Evolutionary conservation across 2,329 filamentous ascomycete species (phyloP).

Genomic region (Penicillium decumbens): DNA sequence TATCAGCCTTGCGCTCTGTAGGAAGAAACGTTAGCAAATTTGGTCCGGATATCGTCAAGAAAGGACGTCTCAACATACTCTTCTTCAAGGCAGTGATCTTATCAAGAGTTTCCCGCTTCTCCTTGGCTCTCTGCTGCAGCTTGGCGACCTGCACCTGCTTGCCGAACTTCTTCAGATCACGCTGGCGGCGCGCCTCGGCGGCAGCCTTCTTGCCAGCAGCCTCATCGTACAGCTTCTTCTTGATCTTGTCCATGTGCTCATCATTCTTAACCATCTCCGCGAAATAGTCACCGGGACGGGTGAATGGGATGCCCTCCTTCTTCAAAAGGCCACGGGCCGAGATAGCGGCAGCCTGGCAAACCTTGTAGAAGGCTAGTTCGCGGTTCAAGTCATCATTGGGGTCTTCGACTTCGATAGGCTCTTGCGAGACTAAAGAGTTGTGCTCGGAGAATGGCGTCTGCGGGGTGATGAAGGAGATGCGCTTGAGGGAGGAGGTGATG

Average conservation of each 20-base stretch:
- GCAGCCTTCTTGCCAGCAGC: conserved; percentile 88
- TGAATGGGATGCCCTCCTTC: conserved; percentile 79
- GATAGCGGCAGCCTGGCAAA: conserved; percentile 74
- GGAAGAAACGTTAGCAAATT: conserved; percentile 16
- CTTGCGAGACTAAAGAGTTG: conserved; percentile 67
- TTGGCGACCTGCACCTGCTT: conserved; percentile 97
- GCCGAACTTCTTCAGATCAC: conserved; percentile 97
- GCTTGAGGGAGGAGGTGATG: conserved; percentile 72
- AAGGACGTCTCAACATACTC: conserved; percentile 59
- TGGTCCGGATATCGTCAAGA: conserved; percentile 11
- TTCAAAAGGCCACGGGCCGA: conserved; percentile 69
- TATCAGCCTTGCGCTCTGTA: conserved; percentile 72
- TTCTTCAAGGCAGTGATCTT: conserved; percentile 94
- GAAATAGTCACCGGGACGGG: conserved; percentile 89
- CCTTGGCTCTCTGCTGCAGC: conserved; percentile 87
- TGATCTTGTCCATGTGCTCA: conserved; percentile 96
- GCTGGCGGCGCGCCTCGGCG: conserved; percentile 81
- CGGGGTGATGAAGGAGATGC: conserved; percentile 53
- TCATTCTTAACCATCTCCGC: conserved; percentile 99
- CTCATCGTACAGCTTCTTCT: conserved; percentile 86
- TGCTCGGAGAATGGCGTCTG: conserved; percentile 76
- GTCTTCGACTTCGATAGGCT: conserved; percentile 70
- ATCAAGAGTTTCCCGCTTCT: conserved; percentile 86
- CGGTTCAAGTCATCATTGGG: conserved; percentile 87
- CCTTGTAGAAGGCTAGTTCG: conserved; percentile 88